phyloP scores from a whole-genome alignment of 2,329 filamentous ascomycete species.

The Sarocladiaceae sp. region DNA sequence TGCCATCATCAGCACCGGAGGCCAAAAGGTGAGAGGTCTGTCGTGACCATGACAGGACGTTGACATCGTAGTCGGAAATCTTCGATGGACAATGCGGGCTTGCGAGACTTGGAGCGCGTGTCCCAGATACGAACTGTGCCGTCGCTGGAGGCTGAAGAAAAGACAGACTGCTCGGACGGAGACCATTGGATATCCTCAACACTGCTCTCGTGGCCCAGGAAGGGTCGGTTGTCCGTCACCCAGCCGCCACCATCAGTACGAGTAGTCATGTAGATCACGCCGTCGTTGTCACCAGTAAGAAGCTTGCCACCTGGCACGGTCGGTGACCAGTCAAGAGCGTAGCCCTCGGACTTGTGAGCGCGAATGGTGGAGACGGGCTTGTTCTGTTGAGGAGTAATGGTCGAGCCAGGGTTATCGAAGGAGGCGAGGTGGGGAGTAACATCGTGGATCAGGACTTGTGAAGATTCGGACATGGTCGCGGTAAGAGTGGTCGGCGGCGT shows the following conservation, averaged over 20 bases:
- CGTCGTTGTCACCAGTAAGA: slow-evolving; percentile 86
- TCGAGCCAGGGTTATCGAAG: slow-evolving; percentile 83
- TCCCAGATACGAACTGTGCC: slow-evolving; percentile 97
- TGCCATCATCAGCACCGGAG: slow-evolving; percentile 87
- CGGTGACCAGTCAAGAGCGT: slow-evolving; percentile 95
- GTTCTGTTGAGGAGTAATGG: slow-evolving; percentile 76
- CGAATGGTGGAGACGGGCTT: slow-evolving; percentile 84
- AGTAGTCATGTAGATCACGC: slow-evolving; percentile 83
- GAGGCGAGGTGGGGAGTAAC: slow-evolving; percentile 83
- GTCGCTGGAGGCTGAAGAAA: slow-evolving; percentile 89
- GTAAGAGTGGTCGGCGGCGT: slow-evolving; percentile 77
- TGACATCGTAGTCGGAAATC: slow-evolving; percentile 82
- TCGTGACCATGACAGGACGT: slow-evolving; percentile 92
- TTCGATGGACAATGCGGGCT: slow-evolving; percentile 83
- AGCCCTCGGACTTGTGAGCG: slow-evolving; percentile 91
- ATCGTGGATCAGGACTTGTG: slow-evolving; percentile 88
- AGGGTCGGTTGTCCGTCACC: slow-evolving; percentile 79
- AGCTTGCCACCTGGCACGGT: slow-evolving; percentile 73
- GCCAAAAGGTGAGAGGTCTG: slow-evolving; percentile 87
- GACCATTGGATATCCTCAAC: slow-evolving; percentile 98
- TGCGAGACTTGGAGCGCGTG: slow-evolving; percentile 81
- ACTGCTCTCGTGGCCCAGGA: slow-evolving; percentile 77
- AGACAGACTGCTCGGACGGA: slow-evolving; percentile 86
- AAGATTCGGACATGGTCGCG: slow-evolving; percentile 88
- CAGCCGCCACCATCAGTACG: slow-evolving; percentile 84